Conservation (phyloP, 768 basidiomycete genomes). For the Serendipita sp. region DNA sequence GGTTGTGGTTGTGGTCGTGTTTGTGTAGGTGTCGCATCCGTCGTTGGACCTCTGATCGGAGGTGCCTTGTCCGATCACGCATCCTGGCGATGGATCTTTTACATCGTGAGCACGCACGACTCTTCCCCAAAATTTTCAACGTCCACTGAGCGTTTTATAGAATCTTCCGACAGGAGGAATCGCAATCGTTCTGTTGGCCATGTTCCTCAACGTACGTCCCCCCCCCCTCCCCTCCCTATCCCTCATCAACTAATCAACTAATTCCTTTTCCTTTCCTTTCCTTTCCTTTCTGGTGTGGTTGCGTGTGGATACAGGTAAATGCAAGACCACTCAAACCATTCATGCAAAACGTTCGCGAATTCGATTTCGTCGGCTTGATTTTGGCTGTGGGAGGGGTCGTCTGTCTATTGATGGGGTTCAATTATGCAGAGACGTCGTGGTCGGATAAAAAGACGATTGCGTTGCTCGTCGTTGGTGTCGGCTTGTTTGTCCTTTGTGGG, state of each 20-base stretch:
- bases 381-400: constrained; percentile 51
- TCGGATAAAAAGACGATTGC: constrained; percentile 40
- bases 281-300: too few species aligned
- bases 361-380: constrained; percentile 54
- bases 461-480: constrained; percentile 40
- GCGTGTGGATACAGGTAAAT: constrained; percentile 46
- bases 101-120: constrained; percentile 4
- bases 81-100: constrained; percentile 56
- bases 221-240: too few species aligned
- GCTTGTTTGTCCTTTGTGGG: constrained; percentile 31
- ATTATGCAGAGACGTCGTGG: constrained; percentile 53
- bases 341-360: constrained; percentile 38
- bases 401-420: constrained; percentile 53
- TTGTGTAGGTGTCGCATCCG: constrained; percentile 24
- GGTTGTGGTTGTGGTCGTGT: background rate
- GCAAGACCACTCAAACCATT: constrained; percentile 46
- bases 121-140: too few species aligned
- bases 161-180: constrained; percentile 56
- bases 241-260: too few species aligned
- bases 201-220: constrained; percentile 38
- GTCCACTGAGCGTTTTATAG: background rate
- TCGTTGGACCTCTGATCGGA: constrained; percentile 47
- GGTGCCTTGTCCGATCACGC: constrained; percentile 58
- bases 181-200: constrained; percentile 43
- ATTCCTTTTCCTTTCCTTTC: too few species aligned